These are phyloP conservation scores for Xerocomus amazonicus DNA, from an alignment of 1,284 basidiomycete genomes.

Conservation along the genomic window DNA sequence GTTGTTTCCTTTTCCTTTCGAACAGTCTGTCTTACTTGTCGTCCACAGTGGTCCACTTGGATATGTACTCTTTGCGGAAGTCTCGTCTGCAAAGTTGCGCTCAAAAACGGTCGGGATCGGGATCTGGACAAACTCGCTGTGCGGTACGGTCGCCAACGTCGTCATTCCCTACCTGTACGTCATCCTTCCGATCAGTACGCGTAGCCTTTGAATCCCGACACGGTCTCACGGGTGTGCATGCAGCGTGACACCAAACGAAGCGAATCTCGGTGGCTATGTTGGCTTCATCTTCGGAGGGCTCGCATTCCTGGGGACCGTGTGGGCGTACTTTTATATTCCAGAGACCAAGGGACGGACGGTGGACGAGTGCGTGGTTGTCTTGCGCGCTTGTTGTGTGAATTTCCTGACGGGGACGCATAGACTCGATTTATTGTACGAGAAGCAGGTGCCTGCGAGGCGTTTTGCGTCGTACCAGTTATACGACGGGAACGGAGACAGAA, in stretches of 20 bases:
- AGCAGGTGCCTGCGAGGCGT: slow-evolving; percentile 17
- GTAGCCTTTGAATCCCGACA: background rate
- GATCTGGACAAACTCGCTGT: slow-evolving; percentile 24
- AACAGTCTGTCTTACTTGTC: no score
- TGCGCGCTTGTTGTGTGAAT: no score
- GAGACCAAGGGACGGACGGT: slow-evolving; percentile 30
- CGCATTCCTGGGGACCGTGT: slow-evolving; percentile 19
- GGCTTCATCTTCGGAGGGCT: slow-evolving; percentile 32
- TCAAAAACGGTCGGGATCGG: slow-evolving; percentile 33
- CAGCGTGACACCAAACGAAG: slow-evolving; percentile 29
- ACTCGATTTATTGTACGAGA: slow-evolving; percentile 27
- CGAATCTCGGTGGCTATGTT: slow-evolving; percentile 29
- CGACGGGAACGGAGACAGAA: background rate
- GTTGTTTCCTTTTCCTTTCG: no score
- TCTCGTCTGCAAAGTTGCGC: slow-evolving; percentile 31
- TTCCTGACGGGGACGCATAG: slow-evolving; percentile 3
- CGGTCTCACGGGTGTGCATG: background rate
- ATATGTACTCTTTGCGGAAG: slow-evolving; percentile 29
- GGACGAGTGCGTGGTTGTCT: slow-evolving; percentile 26
- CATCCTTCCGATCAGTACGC: no score
- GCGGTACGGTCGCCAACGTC: slow-evolving; percentile 21
- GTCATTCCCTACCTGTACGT: slow-evolving; percentile 30
- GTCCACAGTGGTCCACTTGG: slow-evolving; percentile 25
- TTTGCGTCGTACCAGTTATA: slow-evolving; percentile 20
- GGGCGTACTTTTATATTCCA: slow-evolving; percentile 28